Evolutionary conservation across 805 yeast genomes (phyloP).

Genomic region (Ascoidea rubescens): DNA sequence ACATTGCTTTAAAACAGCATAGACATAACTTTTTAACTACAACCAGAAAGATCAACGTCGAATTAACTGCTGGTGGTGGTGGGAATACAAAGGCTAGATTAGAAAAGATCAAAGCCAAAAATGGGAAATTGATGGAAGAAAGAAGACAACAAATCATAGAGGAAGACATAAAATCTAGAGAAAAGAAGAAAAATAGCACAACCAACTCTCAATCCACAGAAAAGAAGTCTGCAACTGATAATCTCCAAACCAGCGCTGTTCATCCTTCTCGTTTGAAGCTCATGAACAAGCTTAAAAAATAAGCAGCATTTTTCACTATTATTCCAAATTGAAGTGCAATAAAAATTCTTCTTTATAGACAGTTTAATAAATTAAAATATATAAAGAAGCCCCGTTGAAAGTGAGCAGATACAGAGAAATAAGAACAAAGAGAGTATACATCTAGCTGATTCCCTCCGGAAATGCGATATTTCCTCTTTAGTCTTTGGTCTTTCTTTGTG

Average conservation of each 20-base stretch:
- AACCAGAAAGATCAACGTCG: conserved; percentile 80
- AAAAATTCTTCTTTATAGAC: too few relatives aligned
- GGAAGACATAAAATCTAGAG: not conserved
- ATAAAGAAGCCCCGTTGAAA: too few relatives aligned
- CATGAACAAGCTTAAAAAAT: not conserved
- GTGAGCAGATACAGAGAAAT: too few relatives aligned
- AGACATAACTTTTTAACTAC: conserved; percentile 41
- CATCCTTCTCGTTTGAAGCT: conserved; percentile 12
- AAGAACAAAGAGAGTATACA: too few relatives aligned
- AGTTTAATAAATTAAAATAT: too few relatives aligned
- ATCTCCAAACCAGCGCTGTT: conserved; percentile 1
- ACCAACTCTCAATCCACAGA: not conserved
- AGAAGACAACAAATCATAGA: conserved; percentile 25
- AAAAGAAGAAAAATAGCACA: not conserved
- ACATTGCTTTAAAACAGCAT: conserved; percentile 72
- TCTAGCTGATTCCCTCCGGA: too few relatives aligned
- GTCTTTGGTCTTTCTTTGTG: too few relatives aligned
- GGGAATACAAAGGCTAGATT: conserved; percentile 65
- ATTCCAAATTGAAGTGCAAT: too few relatives aligned
- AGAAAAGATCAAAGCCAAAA: conserved; percentile 66
- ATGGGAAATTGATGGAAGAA: conserved; percentile 60
- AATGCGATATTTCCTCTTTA: too few relatives aligned
- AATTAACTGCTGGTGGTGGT: conserved; percentile 96
- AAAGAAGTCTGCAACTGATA: not conserved
- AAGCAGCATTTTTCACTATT: not conserved